Evolutionary conservation across 2,329 filamentous ascomycete genomes (phyloP).

Genomic region (Atkinsonella texensis): DNA sequence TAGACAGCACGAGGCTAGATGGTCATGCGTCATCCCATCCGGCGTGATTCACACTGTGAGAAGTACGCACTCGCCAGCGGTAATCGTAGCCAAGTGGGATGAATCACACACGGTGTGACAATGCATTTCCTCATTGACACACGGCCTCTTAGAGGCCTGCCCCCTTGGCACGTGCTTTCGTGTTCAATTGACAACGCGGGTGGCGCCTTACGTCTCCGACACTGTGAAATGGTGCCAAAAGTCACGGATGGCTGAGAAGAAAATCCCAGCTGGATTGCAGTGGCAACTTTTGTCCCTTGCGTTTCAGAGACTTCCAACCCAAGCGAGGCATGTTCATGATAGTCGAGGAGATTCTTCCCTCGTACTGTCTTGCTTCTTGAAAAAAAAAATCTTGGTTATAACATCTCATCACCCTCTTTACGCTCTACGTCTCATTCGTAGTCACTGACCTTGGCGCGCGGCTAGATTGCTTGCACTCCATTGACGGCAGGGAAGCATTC

Average conservation of each 20-base stretch:
- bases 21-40: not conserved
- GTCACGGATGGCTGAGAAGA: slow-evolving; percentile 6
- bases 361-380: no score
- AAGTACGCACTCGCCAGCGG: slow-evolving; percentile 2
- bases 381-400: no score
- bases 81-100: no score
- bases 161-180: slow-evolving; percentile 20
- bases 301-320: not conserved
- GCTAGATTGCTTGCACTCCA: no score
- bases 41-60: slow-evolving; percentile 8
- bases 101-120: no score
- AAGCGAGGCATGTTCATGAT: not conserved
- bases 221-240: slow-evolving; percentile 18
- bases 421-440: no score
- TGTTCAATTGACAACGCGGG: slow-evolving; percentile 18
- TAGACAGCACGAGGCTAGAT: not conserved
- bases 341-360: not conserved
- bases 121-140: not conserved
- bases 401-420: no score
- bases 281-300: slow-evolving; percentile 15
- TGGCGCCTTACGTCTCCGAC: slow-evolving; percentile 8
- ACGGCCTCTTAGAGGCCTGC: slow-evolving; percentile 7
- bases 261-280: slow-evolving; percentile 10
- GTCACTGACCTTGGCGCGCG: no score
- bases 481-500: no score